Percentiles rank a stretch among this genome's conserved stretches.
Evolutionary conservation across 805 yeast species (phyloP).

Genomic region (Suhomyces prunicola): DNA sequence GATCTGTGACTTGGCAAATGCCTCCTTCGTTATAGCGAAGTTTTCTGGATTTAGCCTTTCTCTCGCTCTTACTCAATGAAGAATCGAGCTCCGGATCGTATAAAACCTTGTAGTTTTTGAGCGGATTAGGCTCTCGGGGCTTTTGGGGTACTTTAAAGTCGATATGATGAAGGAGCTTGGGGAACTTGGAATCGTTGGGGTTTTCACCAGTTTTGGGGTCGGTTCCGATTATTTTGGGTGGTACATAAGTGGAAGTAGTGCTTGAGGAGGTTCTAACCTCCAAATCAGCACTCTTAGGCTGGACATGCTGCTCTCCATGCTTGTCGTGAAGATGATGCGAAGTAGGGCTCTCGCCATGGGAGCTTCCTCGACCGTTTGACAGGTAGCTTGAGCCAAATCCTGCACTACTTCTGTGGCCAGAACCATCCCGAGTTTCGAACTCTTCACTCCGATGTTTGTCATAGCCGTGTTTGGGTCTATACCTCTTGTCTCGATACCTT

Average conservation of each 20-base stretch:
- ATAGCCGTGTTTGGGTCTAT: not conserved
- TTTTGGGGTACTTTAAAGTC: conserved; percentile 12
- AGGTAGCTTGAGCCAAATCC: not conserved
- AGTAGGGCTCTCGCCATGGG: not conserved
- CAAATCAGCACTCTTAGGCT: not conserved
- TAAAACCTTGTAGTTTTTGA: conserved; percentile 40
- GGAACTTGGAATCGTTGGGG: conserved; percentile 26
- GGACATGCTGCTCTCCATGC: not conserved
- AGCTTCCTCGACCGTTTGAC: not conserved
- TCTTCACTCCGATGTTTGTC: not conserved
- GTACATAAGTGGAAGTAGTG: not conserved
- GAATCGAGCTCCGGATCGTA: conserved; percentile 49
- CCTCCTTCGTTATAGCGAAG: conserved; percentile 37
- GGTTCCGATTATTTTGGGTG: not conserved
- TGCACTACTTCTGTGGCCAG: not conserved
- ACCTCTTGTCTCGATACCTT: conserved; percentile 2
- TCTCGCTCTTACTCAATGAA: conserved; percentile 28
- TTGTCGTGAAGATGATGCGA: not conserved
- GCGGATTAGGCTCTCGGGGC: conserved; percentile 12
- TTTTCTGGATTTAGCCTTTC: conserved; percentile 34
- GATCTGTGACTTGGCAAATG: conserved; percentile 32
- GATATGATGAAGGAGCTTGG: conserved; percentile 28
- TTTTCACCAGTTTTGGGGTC: conserved; percentile 29
- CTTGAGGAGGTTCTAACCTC: not conserved
- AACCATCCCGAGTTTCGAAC: not conserved